Conservation (phyloP, 2,329 filamentous ascomycete genomes). For the Penicillium frequentans region DNA sequence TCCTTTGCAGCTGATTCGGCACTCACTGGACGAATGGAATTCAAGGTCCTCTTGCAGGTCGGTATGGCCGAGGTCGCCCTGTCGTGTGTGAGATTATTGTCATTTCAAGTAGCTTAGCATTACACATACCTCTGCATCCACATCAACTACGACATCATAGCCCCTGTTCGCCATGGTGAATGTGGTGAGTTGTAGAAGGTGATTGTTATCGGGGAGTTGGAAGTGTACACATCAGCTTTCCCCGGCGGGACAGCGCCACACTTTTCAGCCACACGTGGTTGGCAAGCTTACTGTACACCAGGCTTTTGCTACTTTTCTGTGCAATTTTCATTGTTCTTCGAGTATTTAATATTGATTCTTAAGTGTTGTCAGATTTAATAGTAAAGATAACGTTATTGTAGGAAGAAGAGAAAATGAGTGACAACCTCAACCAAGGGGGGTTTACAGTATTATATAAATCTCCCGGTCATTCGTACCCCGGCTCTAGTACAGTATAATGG, state of each 20-base stretch:
- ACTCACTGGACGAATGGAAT: slow-evolving; percentile 84
- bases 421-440: not conserved
- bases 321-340: not conserved
- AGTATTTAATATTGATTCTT: not conserved
- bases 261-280: slow-evolving; percentile 28
- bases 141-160: slow-evolving; percentile 97
- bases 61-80: slow-evolving; percentile 97
- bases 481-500: too few relatives aligned
- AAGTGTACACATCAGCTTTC: slow-evolving; percentile 37
- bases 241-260: slow-evolving; percentile 26
- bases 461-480: not conserved
- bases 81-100: slow-evolving; percentile 18
- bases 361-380: not conserved
- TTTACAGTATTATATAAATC: not conserved
- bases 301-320: not conserved
- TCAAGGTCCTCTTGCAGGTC: slow-evolving; percentile 98
- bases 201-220: slow-evolving; percentile 22
- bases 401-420: not conserved
- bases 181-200: slow-evolving; percentile 17
- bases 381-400: not conserved
- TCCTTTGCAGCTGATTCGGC: not conserved
- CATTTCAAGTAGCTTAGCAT: not conserved
- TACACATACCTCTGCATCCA: slow-evolving; percentile 80
- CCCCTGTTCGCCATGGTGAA: slow-evolving; percentile 73
- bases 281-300: not conserved